Evolutionary conservation across 2,329 filamentous ascomycete genomes (phyloP).

Genomic region (Fusarium temperatum): DNA sequence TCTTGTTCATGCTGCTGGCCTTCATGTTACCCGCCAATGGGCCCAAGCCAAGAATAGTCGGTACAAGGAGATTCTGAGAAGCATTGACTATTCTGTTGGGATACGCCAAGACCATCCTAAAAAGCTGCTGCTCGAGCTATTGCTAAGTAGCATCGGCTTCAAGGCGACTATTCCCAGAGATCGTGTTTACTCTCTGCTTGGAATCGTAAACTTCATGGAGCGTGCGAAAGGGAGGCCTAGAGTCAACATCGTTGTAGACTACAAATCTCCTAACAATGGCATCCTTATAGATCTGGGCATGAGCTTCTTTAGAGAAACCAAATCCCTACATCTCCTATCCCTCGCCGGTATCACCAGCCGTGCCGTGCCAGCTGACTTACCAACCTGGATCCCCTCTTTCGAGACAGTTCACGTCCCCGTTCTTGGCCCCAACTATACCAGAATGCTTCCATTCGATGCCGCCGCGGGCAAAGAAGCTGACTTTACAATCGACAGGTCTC

Average conservation of each 20-base stretch:
- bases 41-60: not conserved
- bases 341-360: conserved; percentile 27
- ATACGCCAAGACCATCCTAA: not conserved
- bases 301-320: conserved; percentile 18
- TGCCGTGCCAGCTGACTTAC: conserved; percentile 1
- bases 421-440: not conserved
- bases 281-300: conserved; percentile 26
- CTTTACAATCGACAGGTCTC: not conserved
- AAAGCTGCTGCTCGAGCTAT: not conserved
- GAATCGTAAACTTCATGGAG: conserved; percentile 35
- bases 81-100: not conserved
- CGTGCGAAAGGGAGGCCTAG: conserved; percentile 13
- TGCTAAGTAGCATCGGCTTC: conserved; percentile 32
- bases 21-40: not conserved
- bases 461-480: not conserved
- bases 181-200: conserved; percentile 39
- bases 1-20: not conserved
- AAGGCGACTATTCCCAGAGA: conserved; percentile 32
- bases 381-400: conserved; percentile 38
- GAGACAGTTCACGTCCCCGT: conserved; percentile 29
- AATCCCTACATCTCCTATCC: conserved; percentile 36
- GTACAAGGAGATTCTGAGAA: not conserved
- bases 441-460: not conserved
- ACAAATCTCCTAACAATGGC: conserved; percentile 21
- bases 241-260: conserved; percentile 27